phyloP scores from a whole-genome alignment of 108 stramenopile species.

The Cyclostephanos invisitatus region DNA sequence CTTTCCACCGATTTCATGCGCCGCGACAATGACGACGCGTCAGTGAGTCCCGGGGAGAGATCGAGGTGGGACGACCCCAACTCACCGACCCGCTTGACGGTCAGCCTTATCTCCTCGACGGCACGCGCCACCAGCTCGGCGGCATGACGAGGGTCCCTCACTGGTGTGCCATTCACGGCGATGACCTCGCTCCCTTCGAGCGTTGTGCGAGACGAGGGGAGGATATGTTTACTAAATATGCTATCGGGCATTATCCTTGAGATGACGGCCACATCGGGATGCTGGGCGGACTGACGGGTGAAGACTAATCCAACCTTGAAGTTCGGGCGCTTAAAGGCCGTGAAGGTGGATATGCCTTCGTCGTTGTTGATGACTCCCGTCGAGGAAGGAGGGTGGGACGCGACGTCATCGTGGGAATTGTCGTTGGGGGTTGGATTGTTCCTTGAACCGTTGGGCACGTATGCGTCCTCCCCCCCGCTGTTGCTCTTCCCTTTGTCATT shows the following conservation, averaged over 20 bases:
- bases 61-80: neutral
- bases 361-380: neutral
- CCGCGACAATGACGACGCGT: neutral
- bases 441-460: neutral
- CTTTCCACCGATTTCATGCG: neutral
- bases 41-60: neutral
- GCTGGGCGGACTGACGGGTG: constrained; percentile 26
- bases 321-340: constrained; percentile 49
- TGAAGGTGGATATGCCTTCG: constrained; percentile 37
- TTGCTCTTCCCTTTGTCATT: neutral
- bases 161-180: constrained; percentile 48
- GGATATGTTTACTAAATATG: constrained; percentile 33
- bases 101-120: constrained; percentile 40
- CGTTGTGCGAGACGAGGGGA: neutral
- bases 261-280: constrained; percentile 44
- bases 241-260: constrained; percentile 33
- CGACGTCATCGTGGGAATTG: neutral
- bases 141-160: constrained; percentile 44
- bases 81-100: constrained; percentile 25
- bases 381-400: constrained; percentile 4
- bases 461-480: too few species aligned
- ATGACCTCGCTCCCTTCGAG: constrained; percentile 46
- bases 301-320: constrained; percentile 47
- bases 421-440: neutral
- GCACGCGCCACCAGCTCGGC: constrained; percentile 49